Conservation (phyloP, 352 stramenopile genomes). For the Albugo laibachii region DNA sequence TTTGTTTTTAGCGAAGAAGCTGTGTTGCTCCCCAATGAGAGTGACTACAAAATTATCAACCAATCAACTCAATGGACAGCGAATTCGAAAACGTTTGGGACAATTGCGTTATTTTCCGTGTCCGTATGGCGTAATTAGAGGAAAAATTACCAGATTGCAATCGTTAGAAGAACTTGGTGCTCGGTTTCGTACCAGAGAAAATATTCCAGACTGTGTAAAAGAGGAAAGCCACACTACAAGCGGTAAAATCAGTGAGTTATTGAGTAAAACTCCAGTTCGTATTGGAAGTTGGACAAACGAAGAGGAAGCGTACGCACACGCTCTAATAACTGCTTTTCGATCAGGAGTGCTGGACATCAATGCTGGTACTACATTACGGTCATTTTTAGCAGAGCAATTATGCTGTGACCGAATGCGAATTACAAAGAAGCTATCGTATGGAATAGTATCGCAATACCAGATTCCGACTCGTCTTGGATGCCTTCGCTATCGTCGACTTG, state of each 20-base stretch:
- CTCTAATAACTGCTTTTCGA: neutral
- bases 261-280: neutral
- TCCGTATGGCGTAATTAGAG: neutral
- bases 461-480: too few species aligned
- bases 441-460: neutral
- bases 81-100: conserved; percentile 13
- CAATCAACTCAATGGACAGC: conserved; percentile 8
- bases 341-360: neutral
- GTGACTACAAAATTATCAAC: conserved; percentile 18
- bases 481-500: too few species aligned
- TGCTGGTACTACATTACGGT: neutral
- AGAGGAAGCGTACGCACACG: neutral
- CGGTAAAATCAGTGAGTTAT: neutral
- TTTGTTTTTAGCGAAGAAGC: conserved; percentile 12
- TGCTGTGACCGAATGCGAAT: neutral
- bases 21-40: conserved; percentile 14
- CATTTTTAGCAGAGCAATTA: neutral
- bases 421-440: neutral
- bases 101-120: conserved; percentile 14
- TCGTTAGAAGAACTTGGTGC: conserved; percentile 6
- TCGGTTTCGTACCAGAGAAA: conserved; percentile 8
- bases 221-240: neutral
- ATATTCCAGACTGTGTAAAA: neutral
- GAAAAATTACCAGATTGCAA: neutral
- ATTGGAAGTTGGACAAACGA: neutral